phyloP scores from a whole-genome alignment of 2,329 filamentous ascomycete species.

The Scedosporium boydii region DNA sequence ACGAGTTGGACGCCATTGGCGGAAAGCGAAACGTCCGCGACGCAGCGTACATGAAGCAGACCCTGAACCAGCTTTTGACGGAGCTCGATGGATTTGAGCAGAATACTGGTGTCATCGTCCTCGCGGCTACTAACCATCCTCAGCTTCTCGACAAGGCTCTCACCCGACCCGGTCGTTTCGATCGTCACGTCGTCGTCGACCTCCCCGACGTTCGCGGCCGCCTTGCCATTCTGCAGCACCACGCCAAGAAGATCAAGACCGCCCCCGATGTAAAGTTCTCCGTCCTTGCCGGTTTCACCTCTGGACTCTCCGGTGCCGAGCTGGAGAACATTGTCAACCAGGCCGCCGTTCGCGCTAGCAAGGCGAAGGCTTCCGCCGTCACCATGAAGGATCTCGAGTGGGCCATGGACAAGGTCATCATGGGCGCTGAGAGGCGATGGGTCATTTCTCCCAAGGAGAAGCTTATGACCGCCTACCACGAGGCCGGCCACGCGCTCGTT shows the following conservation, averaged over 20 bases:
- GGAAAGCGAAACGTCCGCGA: slow-evolving; percentile 89
- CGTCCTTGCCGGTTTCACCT: slow-evolving; percentile 75
- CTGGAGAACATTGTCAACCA: slow-evolving; percentile 96
- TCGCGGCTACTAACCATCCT: slow-evolving; percentile 93
- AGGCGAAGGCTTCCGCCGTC: slow-evolving; percentile 68
- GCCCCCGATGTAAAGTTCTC: slow-evolving; percentile 72
- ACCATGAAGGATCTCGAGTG: slow-evolving; percentile 79
- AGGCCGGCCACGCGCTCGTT: slow-evolving; percentile 90
- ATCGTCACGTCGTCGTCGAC: slow-evolving; percentile 80
- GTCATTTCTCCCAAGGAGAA: slow-evolving; percentile 91
- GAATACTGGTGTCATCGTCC: slow-evolving; percentile 87
- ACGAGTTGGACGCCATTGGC: slow-evolving; percentile 89
- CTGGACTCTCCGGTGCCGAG: slow-evolving; percentile 90
- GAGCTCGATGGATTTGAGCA: slow-evolving; percentile 97
- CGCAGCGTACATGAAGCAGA: slow-evolving; percentile 93
- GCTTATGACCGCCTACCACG: slow-evolving; percentile 77
- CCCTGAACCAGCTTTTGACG: slow-evolving; percentile 90
- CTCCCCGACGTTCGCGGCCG: slow-evolving; percentile 90
- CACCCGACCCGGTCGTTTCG: slow-evolving; percentile 88
- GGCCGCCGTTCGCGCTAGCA: slow-evolving; percentile 88
- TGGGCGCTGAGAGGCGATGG: slow-evolving; percentile 88
- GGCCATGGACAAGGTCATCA: slow-evolving; percentile 96
- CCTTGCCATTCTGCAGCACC: slow-evolving; percentile 85
- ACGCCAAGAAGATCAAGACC: slow-evolving; percentile 83
- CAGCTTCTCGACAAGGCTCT: slow-evolving; percentile 89